Evolutionary conservation across 2,329 filamentous ascomycete species (phyloP), one percentile per base, ranked within the genome.

Genomic region (Lachnum nothofagi): DNA sequence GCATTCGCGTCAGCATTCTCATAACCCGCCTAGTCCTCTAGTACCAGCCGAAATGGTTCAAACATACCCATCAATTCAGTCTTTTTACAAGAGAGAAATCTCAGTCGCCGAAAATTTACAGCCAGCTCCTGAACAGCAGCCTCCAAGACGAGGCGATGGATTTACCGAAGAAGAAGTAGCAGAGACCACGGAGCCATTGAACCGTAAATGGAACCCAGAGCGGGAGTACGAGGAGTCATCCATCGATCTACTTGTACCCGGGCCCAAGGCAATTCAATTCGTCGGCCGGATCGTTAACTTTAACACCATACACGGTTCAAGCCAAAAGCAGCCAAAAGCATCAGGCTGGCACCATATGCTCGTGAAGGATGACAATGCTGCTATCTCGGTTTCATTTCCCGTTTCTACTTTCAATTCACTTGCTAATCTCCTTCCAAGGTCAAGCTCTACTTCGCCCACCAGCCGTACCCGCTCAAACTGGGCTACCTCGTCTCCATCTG

Each of bases 211-310:
- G 68, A 61, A 68, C 19, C 76, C 76, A 0, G 60, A 65, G 2
- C 65, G 70, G 12, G 63, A 69, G 6, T 80, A 80, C 48, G 67
- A 76, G 48, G 68, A 74, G 49, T 61, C 68, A 1, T 61, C 68
- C 3, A 77, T 82, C 25, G 68, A 64, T 5, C 61, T 71, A 4
- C 66, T 83, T 1, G 54, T 73, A 29, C 67, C 73, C 2, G 79
- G 79, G 0, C 74, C 74, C 0, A 66, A 66, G 25, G 67, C 72
- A 43, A 71, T 81, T 24, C 68, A 68, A 2, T 75, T 83, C 49
- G 71, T 68, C 29, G 80, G 80, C 1, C 69, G 80, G 23, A 62
- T 83, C 10, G 76, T 78, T 9, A 82, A 82, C 60, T 71, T 80
- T 53, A 73, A 66, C 41, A 68, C 76, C 24, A 64, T 70, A 5